These are phyloP conservation scores for Xylaria sp. DNA, from an alignment of 2,329 filamentous ascomycete species.

Conservation along the genomic window DNA sequence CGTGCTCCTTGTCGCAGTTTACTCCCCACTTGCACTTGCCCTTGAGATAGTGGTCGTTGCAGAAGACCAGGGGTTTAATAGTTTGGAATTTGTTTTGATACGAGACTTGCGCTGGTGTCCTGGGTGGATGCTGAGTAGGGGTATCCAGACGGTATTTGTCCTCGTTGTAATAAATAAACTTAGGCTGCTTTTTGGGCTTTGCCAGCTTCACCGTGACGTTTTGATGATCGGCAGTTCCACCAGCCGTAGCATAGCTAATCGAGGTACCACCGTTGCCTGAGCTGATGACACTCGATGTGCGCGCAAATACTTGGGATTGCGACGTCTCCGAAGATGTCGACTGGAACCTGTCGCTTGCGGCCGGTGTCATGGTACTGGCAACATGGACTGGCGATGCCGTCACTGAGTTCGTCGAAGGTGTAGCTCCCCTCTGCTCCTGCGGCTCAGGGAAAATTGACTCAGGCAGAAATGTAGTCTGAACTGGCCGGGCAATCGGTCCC, in stretches of 20 bases:
- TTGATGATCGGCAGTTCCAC: constrained; percentile 29
- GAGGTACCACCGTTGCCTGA: constrained; percentile 34
- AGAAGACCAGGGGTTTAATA: constrained; percentile 32
- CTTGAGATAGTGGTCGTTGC: constrained; percentile 34
- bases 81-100: constrained; percentile 32
- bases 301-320: constrained; percentile 9
- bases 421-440: constrained; percentile 10
- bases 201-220: constrained; percentile 32
- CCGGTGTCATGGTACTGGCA: constrained; percentile 7
- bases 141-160: constrained; percentile 31
- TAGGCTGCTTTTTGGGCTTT: constrained; percentile 31
- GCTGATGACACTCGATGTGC: constrained; percentile 29
- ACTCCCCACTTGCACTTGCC: constrained; percentile 29
- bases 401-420: constrained; percentile 11
- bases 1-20: constrained; percentile 32
- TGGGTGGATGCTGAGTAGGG: constrained; percentile 30
- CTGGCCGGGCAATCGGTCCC: constrained; percentile 26
- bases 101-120: constrained; percentile 28
- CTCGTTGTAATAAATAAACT: constrained; percentile 30
- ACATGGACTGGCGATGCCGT: constrained; percentile 13
- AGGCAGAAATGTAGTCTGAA: constrained; percentile 15
- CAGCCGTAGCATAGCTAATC: constrained; percentile 34
- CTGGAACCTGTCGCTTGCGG: constrained; percentile 6
- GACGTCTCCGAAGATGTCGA: constrained; percentile 7
- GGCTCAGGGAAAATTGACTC: constrained; percentile 16